These are phyloP conservation scores for Leccinum truebloodii DNA, from an alignment of 768 basidiomycete genomes.

Conservation along the genomic window DNA sequence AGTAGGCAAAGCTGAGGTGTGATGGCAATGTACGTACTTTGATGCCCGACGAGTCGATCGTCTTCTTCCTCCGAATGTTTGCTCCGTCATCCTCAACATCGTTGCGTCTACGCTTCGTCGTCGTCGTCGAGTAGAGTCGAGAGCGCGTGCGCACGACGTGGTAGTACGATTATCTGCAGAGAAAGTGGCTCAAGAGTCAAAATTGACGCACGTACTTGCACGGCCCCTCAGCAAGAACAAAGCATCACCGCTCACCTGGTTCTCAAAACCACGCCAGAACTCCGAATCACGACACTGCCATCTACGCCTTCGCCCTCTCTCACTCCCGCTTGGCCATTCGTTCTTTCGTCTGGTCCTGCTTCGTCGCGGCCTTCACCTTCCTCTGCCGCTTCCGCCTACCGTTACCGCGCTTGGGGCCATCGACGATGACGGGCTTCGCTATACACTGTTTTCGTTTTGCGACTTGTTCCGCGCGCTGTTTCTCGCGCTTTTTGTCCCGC, in stretches of 20 bases:
- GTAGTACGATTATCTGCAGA: too few relatives aligned
- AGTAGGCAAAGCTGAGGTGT: too few relatives aligned
- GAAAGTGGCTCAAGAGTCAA: too few relatives aligned
- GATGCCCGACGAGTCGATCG: too few relatives aligned
- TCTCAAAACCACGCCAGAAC: not conserved
- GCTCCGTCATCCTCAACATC: too few relatives aligned
- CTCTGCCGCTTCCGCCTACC: slow-evolving; percentile 73
- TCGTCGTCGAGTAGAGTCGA: too few relatives aligned
- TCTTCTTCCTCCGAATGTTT: too few relatives aligned
- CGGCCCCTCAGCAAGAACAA: not conserved
- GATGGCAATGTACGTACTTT: too few relatives aligned
- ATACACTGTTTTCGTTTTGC: slow-evolving; percentile 73
- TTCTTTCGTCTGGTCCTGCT: slow-evolving; percentile 71
- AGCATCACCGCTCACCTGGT: not conserved
- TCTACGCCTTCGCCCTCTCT: slow-evolving; percentile 29
- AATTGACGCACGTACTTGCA: not conserved
- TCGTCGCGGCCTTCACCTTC: slow-evolving; percentile 61
- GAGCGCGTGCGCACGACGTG: too few relatives aligned
- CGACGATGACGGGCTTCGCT: slow-evolving; percentile 67
- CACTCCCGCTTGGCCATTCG: slow-evolving; percentile 60
- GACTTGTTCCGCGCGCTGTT: slow-evolving; percentile 66
- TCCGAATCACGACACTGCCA: slow-evolving; percentile 1
- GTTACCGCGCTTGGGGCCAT: slow-evolving; percentile 73
- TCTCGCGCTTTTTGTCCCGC: slow-evolving; percentile 95
- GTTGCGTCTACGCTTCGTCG: too few relatives aligned